Evolutionary conservation across 106 monocot genomes (phyloP), one percentile per base, ranked within the genome.

Genomic region (Narthecium ossifragum): DNA sequence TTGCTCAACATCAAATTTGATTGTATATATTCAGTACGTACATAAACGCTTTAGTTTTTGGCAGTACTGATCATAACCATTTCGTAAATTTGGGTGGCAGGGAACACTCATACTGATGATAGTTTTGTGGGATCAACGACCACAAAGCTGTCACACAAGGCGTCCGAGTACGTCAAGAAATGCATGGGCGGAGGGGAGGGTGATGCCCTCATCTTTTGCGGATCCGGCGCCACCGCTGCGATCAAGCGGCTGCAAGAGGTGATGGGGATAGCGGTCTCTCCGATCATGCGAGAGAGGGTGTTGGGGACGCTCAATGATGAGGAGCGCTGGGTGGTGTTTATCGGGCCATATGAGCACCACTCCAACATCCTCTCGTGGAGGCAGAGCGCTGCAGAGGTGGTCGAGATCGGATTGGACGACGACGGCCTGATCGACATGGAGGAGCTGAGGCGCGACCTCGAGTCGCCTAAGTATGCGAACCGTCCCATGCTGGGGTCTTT

Each of bases 331-430:
- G 81, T 81, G 1, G 81, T 76, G 12, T 81, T 81, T n/a, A 27
- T 81, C 5, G 81, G 81, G 7, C 81, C 81, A 0, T 59, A 59
- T 28, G 81, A 81, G 63, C 81, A 81, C 64, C 81, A 81, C 47
- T 81, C 81, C 26, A 81, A 81, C 46, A 63, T 81, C 33, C 75
- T 81, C 28, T 75, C 81, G 9, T 81, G 81, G 81, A 55, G 72
- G 20, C 72, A 81, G 59, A 81, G 68, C 71, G 3, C 43, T 0
- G 81, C 81, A 0, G 75, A 81, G 48, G 68, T 76, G 27, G 63
- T 81, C 6, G 72, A 81, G 65, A 77, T 82, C 29, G 82, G 82
- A 1, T 4, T 57, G 2, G 65, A 82, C 24, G 46, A 27, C 36
- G 38, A 63, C 3, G 73, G 69, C 3, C n/a, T 73, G 25, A 32